These are phyloP conservation scores for Entomortierella beljakovae DNA, from an alignment of 192 early-diverging fungal genomes.

Conservation along the genomic window DNA sequence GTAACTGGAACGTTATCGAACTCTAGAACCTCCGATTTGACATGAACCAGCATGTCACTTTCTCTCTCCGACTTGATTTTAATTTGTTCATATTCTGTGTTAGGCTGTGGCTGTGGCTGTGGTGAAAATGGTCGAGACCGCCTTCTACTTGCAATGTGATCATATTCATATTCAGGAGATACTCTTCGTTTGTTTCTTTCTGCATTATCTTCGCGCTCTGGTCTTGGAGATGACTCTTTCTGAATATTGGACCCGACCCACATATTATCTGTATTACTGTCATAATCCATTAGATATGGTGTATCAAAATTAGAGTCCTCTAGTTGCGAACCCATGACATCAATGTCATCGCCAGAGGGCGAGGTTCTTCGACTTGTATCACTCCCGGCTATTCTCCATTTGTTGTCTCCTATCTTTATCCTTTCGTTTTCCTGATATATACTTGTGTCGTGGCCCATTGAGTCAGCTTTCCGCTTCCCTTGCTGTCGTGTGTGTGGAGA, in stretches of 20 bases:
- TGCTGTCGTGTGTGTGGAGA: slow-evolving; percentile 8
- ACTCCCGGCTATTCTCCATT: background rate
- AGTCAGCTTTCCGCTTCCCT: background rate
- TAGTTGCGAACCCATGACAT: background rate
- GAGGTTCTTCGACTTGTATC: background rate
- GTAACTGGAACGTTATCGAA: background rate
- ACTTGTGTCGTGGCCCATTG: background rate
- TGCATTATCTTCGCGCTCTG: background rate
- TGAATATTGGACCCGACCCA: too few species aligned
- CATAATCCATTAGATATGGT: background rate
- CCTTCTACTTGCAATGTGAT: slow-evolving; percentile 8
- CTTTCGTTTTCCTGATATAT: background rate
- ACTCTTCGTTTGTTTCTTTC: slow-evolving; percentile 12
- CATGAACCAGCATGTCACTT: background rate
- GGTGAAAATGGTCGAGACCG: slow-evolving; percentile 30
- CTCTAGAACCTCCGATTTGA: background rate
- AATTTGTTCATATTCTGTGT: background rate
- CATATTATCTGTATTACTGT: too few species aligned
- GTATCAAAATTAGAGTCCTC: background rate
- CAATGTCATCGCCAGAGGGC: background rate
- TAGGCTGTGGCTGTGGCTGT: slow-evolving; percentile 1
- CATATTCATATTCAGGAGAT: slow-evolving; percentile 5
- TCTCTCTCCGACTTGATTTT: slow-evolving; percentile 12
- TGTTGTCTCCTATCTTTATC: background rate
- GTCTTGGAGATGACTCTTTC: too few species aligned